Percentiles rank a stretch among this genome's conserved stretches.
Evolutionary conservation across 768 basidiomycete genomes (phyloP).

Genomic region (Russula sp.): DNA sequence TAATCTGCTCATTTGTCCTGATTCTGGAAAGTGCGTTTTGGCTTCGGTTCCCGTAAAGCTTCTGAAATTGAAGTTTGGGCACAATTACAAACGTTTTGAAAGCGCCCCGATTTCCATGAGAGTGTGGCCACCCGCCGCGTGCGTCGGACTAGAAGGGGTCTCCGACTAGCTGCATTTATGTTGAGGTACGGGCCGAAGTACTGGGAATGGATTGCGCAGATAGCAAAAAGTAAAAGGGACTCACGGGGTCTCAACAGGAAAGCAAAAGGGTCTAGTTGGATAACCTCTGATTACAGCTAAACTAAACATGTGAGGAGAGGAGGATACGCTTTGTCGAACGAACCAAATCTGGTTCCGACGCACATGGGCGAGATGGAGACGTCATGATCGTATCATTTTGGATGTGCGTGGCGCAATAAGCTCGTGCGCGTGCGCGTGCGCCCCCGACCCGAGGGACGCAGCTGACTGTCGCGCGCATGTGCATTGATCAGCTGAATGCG

Average conservation of each 20-base stretch:
- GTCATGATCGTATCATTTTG: background rate
- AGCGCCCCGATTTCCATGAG: background rate
- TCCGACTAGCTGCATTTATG: too few relatives aligned
- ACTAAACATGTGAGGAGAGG: too few relatives aligned
- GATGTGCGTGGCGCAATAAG: background rate
- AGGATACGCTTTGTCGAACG: background rate
- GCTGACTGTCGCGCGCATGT: constrained; percentile 8
- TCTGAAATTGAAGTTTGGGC: background rate
- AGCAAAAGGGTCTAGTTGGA: too few relatives aligned
- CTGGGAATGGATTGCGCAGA: too few relatives aligned
- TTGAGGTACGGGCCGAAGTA: too few relatives aligned
- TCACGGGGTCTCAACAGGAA: too few relatives aligned
- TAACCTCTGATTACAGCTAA: too few relatives aligned
- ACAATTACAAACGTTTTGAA: background rate
- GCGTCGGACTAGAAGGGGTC: background rate
- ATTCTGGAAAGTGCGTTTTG: background rate
- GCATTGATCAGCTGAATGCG: background rate
- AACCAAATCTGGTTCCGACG: constrained; percentile 3
- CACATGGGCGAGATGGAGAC: background rate
- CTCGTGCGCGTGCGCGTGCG: background rate
- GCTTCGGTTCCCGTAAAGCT: background rate
- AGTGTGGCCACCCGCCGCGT: background rate
- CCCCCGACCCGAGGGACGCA: background rate
- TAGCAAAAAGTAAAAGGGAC: too few relatives aligned
- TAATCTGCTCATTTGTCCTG: too few relatives aligned